Evolutionary conservation across 2,329 filamentous ascomycete genomes (phyloP), one percentile per base, ranked within the genome.

Genomic region (Hymenoscyphus repandus): DNA sequence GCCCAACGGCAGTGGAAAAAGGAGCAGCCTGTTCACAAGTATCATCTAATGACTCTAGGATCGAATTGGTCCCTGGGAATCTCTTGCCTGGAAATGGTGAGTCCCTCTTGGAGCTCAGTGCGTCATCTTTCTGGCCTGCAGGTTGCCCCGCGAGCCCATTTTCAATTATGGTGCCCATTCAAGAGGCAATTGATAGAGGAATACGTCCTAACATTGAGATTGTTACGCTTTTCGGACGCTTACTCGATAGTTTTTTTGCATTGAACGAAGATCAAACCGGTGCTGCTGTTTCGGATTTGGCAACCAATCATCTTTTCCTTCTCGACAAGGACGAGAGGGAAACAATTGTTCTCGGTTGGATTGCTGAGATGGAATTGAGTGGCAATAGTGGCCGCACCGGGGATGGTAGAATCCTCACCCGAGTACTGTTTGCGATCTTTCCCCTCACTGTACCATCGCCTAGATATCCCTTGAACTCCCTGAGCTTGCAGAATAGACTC

Each of bases 261-360:
- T 38, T 55, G 10, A 49, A 72, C 32, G 80, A 83, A 53, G 57
- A 66, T 13, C 77, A 80, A 45, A 73, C 76, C 3, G 68, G 79
- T 12, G 66, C 71, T 4, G 67, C 74, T 5, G 71, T 74, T 0
- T 76, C 80, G 1, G 67, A 73, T 41, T 79, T 80, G 2, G 74
- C 75, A 0, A 62, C 80, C 1, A 61, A 74, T 3, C 64, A 81
- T 13, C 66, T 82, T 13, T 61, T 77, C 0, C 70, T 80, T 50
- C 72, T 71, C 6, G 57, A 51, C 1, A 56, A 62, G 0, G 50
- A 61, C 5, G 65, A 70, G 6, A 70, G 74, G n/a, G 61, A 61
- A n/a, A 53, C 56, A 9, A 67, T 71, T 1, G 62, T 83, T 32
- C 57, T 62, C 2, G 62, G 66, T 5, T 83, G 79, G 80, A 72